Base-by-base conservation (phyloP, 2,329 filamentous ascomycete genomes). In the Pyrenophora seminiperda region DNA sequence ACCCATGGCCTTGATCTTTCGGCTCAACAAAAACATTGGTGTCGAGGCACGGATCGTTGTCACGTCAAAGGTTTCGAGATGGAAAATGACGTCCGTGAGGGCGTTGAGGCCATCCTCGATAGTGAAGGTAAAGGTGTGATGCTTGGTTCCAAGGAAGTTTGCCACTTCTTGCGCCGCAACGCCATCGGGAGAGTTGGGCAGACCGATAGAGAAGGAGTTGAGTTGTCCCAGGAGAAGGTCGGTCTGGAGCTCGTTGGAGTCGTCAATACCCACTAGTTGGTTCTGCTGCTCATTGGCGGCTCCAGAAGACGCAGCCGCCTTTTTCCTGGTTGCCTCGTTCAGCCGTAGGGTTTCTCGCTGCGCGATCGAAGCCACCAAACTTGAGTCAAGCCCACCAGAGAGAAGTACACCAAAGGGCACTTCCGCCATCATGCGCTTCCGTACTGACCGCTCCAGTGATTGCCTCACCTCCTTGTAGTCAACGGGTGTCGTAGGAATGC, bases 1-100 rank as follows among this genome's bases (percentile, higher is more conserved):
- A 58, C 94, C 94, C 87, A 97, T 93, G 29, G 92, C 94, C 83
- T 99, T 99, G 82, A 99, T 99, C 82, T 99, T 99, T 73, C 95
- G 87, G 55, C 91, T 94, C 39, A 99, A 83, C 58, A 99, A 81
- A 79, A 97, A 99, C 94, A 99, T 99, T 61, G 94, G 94, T 9
- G 94, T 99, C 9, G 93, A 97, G 47, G 94, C 94, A 71, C 94
- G 91, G 72, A 99, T 97, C 3, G 94, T 99, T 44, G 94, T 99
- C 19, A 99, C 94, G 73, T 99, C 94, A 78, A 94, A 99, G 11
- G 91, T 91, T 80, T 99, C 94, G 54, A 99, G 85, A 77, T 99
- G 94, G 79, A 89, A 97, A 72, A 99, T 97, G 72, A 99, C 94
- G 74, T 99, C 94, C 29, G 90, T 95, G 6, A 99, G 85, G 14